A percentile compares a stretch with the other conserved stretches of the same genome.
phyloP scores from a whole-genome alignment of 768 basidiomycete species.

The Inosperma sp. region DNA sequence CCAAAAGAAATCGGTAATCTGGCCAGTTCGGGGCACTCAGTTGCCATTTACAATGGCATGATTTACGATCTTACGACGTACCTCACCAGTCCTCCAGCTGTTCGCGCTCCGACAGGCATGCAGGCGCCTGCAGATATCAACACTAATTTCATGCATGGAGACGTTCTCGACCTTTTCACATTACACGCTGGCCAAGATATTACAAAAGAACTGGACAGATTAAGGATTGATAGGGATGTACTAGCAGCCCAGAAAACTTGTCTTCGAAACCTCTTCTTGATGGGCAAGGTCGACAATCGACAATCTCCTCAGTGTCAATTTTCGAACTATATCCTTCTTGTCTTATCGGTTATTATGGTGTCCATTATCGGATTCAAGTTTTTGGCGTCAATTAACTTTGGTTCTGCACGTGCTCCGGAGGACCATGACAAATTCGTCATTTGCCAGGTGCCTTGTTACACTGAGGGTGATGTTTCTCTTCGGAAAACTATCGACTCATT shows the following conservation, averaged over 20 bases:
- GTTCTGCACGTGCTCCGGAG: slow-evolving; percentile 75
- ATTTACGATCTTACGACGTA: slow-evolving; percentile 89
- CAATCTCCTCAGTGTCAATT: slow-evolving; percentile 90
- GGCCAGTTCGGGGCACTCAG: slow-evolving; percentile 56
- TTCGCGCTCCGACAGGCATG: slow-evolving; percentile 44
- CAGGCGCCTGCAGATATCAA: slow-evolving; percentile 40
- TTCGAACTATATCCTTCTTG: slow-evolving; percentile 86
- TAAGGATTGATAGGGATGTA: slow-evolving; percentile 55
- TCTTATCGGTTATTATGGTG: slow-evolving; percentile 88
- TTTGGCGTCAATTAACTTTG: slow-evolving; percentile 84
- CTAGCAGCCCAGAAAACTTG: slow-evolving; percentile 79
- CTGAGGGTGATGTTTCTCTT: slow-evolving; percentile 86
- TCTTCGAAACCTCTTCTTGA: slow-evolving; percentile 86
- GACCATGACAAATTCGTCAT: slow-evolving; percentile 97
- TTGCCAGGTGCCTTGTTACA: slow-evolving; percentile 98
- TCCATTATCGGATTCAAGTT: slow-evolving; percentile 95
- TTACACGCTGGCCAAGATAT: slow-evolving; percentile 72
- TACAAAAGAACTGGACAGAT: slow-evolving; percentile 63
- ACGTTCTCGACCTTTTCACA: slow-evolving; percentile 72
- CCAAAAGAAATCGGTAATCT: slow-evolving; percentile 67
- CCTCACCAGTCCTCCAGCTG: slow-evolving; percentile 60
- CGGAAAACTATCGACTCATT: slow-evolving; percentile 89
- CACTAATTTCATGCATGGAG: slow-evolving; percentile 65
- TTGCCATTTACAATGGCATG: slow-evolving; percentile 83
- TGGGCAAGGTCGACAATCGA: slow-evolving; percentile 90